Evolutionary conservation across 495 filamentous ascomycete genomes (phyloP).

Genomic region (Xylona heveae): DNA sequence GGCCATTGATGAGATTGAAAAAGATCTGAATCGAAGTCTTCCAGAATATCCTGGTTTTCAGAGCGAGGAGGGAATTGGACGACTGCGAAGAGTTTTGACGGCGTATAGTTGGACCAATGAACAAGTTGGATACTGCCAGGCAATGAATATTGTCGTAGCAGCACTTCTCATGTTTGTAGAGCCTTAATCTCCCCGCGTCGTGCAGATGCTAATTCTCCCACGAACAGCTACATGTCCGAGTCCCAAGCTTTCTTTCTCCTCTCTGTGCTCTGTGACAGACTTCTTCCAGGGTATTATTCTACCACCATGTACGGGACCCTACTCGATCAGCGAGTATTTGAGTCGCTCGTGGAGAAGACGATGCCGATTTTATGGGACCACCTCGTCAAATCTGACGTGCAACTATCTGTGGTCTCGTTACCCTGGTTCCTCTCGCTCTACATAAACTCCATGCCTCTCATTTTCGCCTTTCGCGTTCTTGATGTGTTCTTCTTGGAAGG

Average conservation of each 20-base stretch:
- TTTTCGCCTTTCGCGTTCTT: conserved; percentile 88
- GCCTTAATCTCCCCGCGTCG: neutral
- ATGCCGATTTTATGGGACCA: conserved; percentile 99
- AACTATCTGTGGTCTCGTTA: conserved; percentile 93
- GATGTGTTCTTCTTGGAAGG: conserved; percentile 98
- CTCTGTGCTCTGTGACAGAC: conserved; percentile 74
- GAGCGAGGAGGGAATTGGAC: conserved; percentile 83
- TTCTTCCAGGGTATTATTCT: conserved; percentile 91
- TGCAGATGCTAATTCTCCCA: conserved; percentile 8
- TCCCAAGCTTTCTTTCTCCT: conserved; percentile 88
- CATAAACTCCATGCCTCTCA: conserved; percentile 96
- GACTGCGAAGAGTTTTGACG: conserved; percentile 72
- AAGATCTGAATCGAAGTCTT: conserved; percentile 86
- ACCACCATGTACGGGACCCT: conserved; percentile 97
- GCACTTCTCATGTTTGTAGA: conserved; percentile 60
- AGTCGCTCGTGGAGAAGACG: conserved; percentile 89
- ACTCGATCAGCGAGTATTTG: conserved; percentile 89
- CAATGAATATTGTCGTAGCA: conserved; percentile 98
- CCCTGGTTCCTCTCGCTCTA: conserved; percentile 97
- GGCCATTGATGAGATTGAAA: conserved; percentile 97
- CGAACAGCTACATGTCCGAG: conserved; percentile 75
- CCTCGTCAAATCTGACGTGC: conserved; percentile 81
- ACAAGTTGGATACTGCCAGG: conserved; percentile 93
- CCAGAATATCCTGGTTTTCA: conserved; percentile 96
- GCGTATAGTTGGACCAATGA: conserved; percentile 94